These are phyloP conservation scores for Astragalus membranaceus DNA, from an alignment of 306 rosid species.

Conservation along the genomic window DNA sequence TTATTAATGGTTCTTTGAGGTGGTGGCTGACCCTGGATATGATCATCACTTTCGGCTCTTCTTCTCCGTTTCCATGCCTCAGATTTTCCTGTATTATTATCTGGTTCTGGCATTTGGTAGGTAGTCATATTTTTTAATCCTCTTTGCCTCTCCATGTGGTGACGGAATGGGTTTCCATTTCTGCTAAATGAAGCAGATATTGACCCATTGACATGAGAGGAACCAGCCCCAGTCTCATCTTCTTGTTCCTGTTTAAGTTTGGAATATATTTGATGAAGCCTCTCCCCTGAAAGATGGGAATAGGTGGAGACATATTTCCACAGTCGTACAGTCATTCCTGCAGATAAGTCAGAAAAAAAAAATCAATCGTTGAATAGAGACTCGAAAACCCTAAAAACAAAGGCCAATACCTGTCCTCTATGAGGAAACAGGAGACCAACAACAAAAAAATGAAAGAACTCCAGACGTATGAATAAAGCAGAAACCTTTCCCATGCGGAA, in stretches of 20 bases:
- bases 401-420: not conserved
- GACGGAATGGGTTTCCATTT: conserved; percentile 48
- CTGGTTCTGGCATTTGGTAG: conserved; percentile 52
- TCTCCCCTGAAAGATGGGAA: conserved; percentile 94
- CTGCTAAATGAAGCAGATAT: conserved; percentile 51
- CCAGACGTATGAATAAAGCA: not conserved
- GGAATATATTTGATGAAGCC: conserved; percentile 85
- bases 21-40: conserved; percentile 52
- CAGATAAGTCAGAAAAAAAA: not conserved
- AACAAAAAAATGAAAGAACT: not conserved
- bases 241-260: conserved; percentile 80
- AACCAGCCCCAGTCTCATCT: conserved; percentile 65
- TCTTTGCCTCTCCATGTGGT: conserved; percentile 51
- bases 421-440: not conserved
- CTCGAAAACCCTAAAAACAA: not conserved
- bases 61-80: conserved; percentile 93
- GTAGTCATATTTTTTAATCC: conserved; percentile 40
- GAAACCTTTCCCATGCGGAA: not conserved
- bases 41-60: conserved; percentile 61
- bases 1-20: conserved; percentile 53
- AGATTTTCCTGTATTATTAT: conserved; percentile 54
- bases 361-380: not conserved
- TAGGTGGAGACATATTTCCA: conserved; percentile 97
- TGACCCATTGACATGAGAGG: conserved; percentile 66
- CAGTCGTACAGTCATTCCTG: conserved; percentile 93